These are phyloP conservation scores for Meyerozyma carpophila DNA, from an alignment of 1,139 yeast species.

Conservation along the genomic window DNA sequence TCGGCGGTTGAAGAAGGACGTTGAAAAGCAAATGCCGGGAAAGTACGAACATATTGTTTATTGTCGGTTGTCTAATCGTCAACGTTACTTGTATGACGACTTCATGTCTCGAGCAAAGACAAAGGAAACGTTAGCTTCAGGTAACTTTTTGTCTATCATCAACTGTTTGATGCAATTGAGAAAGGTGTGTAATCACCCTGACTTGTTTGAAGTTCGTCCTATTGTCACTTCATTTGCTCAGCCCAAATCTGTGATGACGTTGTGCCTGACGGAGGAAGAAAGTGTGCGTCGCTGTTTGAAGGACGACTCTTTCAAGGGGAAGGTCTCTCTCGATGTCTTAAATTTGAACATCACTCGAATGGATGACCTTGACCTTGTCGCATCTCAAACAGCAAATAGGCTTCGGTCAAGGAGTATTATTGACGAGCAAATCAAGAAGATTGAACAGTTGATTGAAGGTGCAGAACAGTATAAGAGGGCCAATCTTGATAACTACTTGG, in stretches of 20 bases:
- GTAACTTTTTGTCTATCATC: constrained; percentile 90
- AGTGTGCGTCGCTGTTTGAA: constrained; percentile 37
- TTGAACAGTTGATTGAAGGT: constrained; percentile 31
- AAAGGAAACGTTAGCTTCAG: constrained; percentile 86
- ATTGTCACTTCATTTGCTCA: constrained; percentile 85
- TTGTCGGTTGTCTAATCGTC: constrained; percentile 90
- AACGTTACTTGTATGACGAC: constrained; percentile 87
- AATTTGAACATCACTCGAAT: constrained; percentile 54
- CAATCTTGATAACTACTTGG: constrained; percentile 47
- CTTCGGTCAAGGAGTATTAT: constrained; percentile 46
- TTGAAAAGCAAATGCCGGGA: constrained; percentile 98
- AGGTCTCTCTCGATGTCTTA: constrained; percentile 50
- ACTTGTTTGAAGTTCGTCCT: constrained; percentile 92
- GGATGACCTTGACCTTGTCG: constrained; percentile 44
- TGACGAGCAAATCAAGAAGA: constrained; percentile 34
- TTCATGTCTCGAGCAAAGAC: constrained; percentile 97
- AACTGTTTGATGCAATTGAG: constrained; percentile 97
- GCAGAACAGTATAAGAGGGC: constrained; percentile 23
- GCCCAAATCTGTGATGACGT: constrained; percentile 54
- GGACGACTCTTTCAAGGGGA: constrained; percentile 16
- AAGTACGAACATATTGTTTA: constrained; percentile 93
- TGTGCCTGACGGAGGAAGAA: constrained; percentile 40
- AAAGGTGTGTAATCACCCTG: constrained; percentile 97
- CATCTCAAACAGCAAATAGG: constrained; percentile 38
- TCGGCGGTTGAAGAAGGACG: constrained; percentile 91